A percentile compares a stretch with the other conserved stretches of the same genome.
Conservation (phyloP, 768 basidiomycete species). For the Rhodotorula diobovata region DNA sequence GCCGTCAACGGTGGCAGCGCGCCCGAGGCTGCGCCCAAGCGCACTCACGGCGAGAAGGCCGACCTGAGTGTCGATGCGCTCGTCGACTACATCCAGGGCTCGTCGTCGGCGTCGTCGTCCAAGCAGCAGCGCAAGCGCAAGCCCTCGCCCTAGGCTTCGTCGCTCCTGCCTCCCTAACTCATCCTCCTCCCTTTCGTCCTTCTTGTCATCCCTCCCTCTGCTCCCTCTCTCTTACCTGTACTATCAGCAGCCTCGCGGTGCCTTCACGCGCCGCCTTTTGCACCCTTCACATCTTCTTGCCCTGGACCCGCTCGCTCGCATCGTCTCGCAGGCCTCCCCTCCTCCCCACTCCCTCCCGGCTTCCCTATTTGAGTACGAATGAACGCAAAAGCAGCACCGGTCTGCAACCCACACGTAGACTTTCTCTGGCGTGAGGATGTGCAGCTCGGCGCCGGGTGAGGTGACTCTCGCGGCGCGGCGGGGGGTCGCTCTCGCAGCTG, state of each 20-base stretch:
- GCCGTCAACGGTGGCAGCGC: neutral
- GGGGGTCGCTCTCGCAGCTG: too few relatives aligned
- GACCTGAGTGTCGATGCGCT: conserved; percentile 49
- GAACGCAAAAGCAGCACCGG: neutral
- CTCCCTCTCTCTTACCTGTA: neutral
- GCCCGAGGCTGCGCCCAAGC: neutral
- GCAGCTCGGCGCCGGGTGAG: too few relatives aligned
- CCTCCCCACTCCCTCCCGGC: neutral
- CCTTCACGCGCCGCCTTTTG: neutral
- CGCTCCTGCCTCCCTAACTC: neutral
- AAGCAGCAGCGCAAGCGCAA: conserved; percentile 23
- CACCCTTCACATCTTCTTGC: neutral
- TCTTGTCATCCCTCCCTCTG: too few relatives aligned
- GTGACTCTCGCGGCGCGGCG: too few relatives aligned
- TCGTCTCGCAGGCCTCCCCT: neutral
- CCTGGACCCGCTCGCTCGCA: neutral
- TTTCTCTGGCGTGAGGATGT: neutral
- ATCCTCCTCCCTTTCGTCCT: neutral
- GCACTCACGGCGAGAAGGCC: conserved; percentile 41
- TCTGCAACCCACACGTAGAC: neutral
- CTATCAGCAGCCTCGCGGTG: neutral
- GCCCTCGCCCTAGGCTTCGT: neutral
- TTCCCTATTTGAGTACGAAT: neutral
- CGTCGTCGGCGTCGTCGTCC: conserved; percentile 12
- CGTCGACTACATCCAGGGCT: conserved; percentile 50